Conservation (phyloP, 1,284 basidiomycete genomes). For the Butyriboletus appendiculatus region DNA sequence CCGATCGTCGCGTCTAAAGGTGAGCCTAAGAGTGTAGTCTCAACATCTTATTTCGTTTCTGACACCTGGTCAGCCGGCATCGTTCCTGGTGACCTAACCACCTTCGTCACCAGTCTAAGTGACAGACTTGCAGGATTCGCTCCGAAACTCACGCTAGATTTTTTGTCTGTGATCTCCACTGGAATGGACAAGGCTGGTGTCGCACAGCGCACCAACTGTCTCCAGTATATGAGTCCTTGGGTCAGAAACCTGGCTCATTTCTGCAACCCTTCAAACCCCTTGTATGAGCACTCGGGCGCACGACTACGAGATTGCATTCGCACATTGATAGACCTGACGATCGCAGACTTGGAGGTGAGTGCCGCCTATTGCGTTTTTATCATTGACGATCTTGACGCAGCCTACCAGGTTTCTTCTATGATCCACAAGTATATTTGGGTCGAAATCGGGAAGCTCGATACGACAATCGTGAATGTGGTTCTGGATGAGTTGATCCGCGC, state of each 20-base stretch:
- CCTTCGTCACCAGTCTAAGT: constrained; percentile 69
- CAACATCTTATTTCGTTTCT: constrained; percentile 3
- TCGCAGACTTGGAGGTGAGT: constrained; percentile 65
- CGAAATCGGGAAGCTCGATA: constrained; percentile 70
- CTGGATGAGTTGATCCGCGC: constrained; percentile 78
- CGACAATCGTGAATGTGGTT: constrained; percentile 65
- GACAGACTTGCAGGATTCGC: constrained; percentile 70
- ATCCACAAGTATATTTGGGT: constrained; percentile 77
- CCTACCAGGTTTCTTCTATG: constrained; percentile 59
- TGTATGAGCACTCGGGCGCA: constrained; percentile 71
- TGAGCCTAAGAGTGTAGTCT: constrained; percentile 34
- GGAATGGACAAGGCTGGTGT: constrained; percentile 55
- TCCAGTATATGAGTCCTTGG: constrained; percentile 87
- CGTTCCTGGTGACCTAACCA: constrained; percentile 69
- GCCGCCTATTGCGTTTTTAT: constrained; percentile 12
- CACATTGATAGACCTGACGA: constrained; percentile 72
- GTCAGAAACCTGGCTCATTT: constrained; percentile 76
- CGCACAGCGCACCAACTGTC: constrained; percentile 65
- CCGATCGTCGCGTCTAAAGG: constrained; percentile 69
- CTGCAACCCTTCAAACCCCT: constrained; percentile 62
- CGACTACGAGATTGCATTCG: constrained; percentile 78
- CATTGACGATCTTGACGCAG: constrained; percentile 12
- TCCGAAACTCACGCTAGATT: constrained; percentile 83
- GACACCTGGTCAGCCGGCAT: constrained; percentile 54
- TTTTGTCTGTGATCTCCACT: constrained; percentile 78